Conservation (phyloP, 176 grass and related monocot genomes). For the Pontederia paniculata region DNA sequence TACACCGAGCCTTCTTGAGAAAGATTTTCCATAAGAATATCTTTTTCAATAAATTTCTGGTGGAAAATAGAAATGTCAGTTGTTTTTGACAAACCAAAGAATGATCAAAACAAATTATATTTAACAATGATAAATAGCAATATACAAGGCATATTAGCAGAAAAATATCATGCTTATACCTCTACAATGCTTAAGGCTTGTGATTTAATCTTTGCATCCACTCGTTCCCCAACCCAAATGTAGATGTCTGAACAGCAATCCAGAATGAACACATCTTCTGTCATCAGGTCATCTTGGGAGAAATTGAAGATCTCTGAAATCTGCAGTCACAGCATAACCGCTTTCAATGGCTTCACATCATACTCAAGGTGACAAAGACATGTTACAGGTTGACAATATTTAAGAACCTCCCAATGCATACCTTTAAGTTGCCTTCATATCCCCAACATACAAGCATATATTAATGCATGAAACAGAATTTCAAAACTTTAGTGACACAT, state of each 20-base stretch:
- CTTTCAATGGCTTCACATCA: background rate
- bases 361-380: constrained; percentile 11
- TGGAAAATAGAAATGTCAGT: constrained; percentile 14
- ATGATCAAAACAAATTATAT: background rate
- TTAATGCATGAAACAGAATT: background rate
- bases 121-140: background rate
- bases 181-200: constrained; percentile 68
- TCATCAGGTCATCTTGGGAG: constrained; percentile 89
- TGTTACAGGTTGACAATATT: background rate
- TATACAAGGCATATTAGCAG: background rate
- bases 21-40: constrained; percentile 68
- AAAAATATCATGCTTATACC: constrained; percentile 24
- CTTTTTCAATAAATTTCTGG: constrained; percentile 81
- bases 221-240: constrained; percentile 77
- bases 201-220: constrained; percentile 60
- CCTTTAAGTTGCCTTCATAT: constrained; percentile 54
- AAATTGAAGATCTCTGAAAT: constrained; percentile 78
- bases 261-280: constrained; percentile 86
- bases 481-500: constrained; percentile 22
- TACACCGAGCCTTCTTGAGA: constrained; percentile 56
- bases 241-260: constrained; percentile 60
- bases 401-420: constrained; percentile 14
- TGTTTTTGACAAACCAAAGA: background rate
- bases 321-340: constrained; percentile 32
- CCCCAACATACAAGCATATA: constrained; percentile 14